A percentile compares a stretch with the other conserved stretches of the same genome.
Evolutionary conservation across 768 basidiomycete species (phyloP).

Genomic region (Lactarius quietus): DNA sequence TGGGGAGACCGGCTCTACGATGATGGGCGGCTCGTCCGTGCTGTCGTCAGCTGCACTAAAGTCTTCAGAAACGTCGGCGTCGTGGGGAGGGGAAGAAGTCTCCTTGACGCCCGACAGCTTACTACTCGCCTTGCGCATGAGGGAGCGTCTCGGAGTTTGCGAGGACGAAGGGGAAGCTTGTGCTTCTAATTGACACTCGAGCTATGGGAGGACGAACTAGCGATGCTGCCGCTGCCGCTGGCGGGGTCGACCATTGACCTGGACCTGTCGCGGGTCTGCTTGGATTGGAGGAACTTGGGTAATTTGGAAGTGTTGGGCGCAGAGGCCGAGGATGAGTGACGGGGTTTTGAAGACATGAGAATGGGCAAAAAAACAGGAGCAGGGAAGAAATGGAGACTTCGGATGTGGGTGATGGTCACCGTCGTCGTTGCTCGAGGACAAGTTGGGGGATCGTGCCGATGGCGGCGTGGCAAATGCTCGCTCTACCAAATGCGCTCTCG

Average conservation of each 20-base stretch:
- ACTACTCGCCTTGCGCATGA: slow-evolving; percentile 21
- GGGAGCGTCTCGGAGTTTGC: slow-evolving; percentile 24
- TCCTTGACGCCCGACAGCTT: slow-evolving; percentile 26
- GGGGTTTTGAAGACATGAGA: slow-evolving; percentile 46
- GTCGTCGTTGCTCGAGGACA: slow-evolving; percentile 19
- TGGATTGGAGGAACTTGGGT: slow-evolving; percentile 61
- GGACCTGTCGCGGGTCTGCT: slow-evolving; percentile 56
- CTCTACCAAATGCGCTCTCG: not conserved
- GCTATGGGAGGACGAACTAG: slow-evolving; percentile 43
- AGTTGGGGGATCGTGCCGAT: not conserved
- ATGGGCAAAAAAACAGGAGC: not conserved
- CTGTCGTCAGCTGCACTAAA: slow-evolving; percentile 36
- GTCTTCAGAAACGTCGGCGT: slow-evolving; percentile 32
- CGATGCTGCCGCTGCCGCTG: slow-evolving; percentile 38
- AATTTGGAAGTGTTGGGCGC: slow-evolving; percentile 54
- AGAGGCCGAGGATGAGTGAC: slow-evolving; percentile 41
- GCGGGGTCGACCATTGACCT: slow-evolving; percentile 46
- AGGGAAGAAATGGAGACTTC: not conserved
- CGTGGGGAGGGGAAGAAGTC: slow-evolving; percentile 26
- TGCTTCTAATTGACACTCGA: slow-evolving; percentile 31
- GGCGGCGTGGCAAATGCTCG: slow-evolving; percentile 12
- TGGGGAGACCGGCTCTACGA: slow-evolving; percentile 59
- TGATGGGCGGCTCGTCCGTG: slow-evolving; percentile 54
- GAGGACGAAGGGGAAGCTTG: slow-evolving; percentile 10
- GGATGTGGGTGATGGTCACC: not conserved